Conservation (phyloP, 2,329 filamentous ascomycete genomes). For the Fusarium foetens region DNA sequence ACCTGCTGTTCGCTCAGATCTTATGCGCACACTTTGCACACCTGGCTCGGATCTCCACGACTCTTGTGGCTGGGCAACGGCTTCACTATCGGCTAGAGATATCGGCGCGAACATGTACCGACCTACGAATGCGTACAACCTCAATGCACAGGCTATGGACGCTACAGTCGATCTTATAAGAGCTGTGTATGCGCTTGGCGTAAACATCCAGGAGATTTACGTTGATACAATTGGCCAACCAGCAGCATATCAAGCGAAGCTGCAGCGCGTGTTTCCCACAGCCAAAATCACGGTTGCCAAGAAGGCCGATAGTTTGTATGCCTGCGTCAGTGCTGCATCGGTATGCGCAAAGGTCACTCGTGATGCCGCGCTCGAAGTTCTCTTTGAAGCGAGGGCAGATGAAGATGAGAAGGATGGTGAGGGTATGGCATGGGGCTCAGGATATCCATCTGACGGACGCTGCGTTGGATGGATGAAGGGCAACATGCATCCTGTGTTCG, state of each 20-base stretch:
- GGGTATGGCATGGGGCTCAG: constrained; percentile 80
- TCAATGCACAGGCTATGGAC: constrained; percentile 96
- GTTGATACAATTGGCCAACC: constrained; percentile 94
- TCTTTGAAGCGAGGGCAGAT: constrained; percentile 65
- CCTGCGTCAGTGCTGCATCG: constrained; percentile 91
- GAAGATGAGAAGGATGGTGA: constrained; percentile 49
- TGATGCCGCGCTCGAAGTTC: constrained; percentile 85
- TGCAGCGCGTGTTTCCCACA: constrained; percentile 86
- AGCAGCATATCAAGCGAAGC: constrained; percentile 81
- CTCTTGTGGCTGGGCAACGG: constrained; percentile 83
- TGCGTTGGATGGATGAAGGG: constrained; percentile 83
- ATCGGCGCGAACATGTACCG: constrained; percentile 83
- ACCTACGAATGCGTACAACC: constrained; percentile 76
- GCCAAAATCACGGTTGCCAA: constrained; percentile 80
- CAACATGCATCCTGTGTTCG: constrained; percentile 93
- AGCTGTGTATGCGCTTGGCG: constrained; percentile 77
- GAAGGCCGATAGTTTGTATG: constrained; percentile 93
- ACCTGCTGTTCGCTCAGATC: constrained; percentile 76
- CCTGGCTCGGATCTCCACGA: constrained; percentile 59
- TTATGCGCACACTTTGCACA: constrained; percentile 78
- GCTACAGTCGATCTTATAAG: constrained; percentile 86
- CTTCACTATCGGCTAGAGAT: constrained; percentile 83
- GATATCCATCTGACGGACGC: constrained; percentile 88
- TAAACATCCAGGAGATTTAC: constrained; percentile 89
- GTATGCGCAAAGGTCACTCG: constrained; percentile 97